phyloP scores from a whole-genome alignment of 2,329 filamentous ascomycete species.

The Kalmusia sp. region DNA sequence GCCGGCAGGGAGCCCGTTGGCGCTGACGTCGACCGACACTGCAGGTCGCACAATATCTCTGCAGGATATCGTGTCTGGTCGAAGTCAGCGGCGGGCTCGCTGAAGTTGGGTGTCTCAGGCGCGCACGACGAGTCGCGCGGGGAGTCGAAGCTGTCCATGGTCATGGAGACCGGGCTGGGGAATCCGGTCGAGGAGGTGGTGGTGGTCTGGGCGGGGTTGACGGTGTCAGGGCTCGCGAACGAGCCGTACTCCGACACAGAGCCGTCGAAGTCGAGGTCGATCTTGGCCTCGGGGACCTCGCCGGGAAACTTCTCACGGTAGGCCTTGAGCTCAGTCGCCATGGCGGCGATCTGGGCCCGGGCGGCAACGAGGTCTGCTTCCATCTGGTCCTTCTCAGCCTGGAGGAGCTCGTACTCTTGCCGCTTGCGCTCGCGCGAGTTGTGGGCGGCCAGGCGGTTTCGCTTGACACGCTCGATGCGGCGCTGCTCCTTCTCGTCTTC shows the following conservation, averaged over 20 bases:
- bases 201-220: constrained; percentile 44
- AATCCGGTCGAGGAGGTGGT: constrained; percentile 31
- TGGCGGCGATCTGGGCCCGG: constrained; percentile 57
- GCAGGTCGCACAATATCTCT: constrained; percentile 99
- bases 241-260: constrained; percentile 30
- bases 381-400: constrained; percentile 67
- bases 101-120: constrained; percentile 49
- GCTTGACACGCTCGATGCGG: constrained; percentile 93
- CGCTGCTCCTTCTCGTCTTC: constrained; percentile 99
- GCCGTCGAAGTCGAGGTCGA: constrained; percentile 27
- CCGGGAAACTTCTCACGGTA: constrained; percentile 43
- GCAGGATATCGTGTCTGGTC: constrained; percentile 99
- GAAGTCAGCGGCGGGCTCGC: constrained; percentile 64
- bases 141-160: constrained; percentile 48
- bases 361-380: constrained; percentile 69
- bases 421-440: constrained; percentile 95
- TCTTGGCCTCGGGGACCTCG: constrained; percentile 26
- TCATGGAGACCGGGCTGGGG: constrained; percentile 46
- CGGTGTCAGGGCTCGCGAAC: constrained; percentile 28
- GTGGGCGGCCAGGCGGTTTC: constrained; percentile 94
- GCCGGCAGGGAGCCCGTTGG: constrained; percentile 31
- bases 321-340: constrained; percentile 56
- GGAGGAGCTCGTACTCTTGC: constrained; percentile 84
- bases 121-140: constrained; percentile 46
- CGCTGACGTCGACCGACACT: constrained; percentile 84